Evolutionary conservation across 441 rosid species (phyloP), one percentile per base, ranked within the genome.

Genomic region (Populus tomentosa): DNA sequence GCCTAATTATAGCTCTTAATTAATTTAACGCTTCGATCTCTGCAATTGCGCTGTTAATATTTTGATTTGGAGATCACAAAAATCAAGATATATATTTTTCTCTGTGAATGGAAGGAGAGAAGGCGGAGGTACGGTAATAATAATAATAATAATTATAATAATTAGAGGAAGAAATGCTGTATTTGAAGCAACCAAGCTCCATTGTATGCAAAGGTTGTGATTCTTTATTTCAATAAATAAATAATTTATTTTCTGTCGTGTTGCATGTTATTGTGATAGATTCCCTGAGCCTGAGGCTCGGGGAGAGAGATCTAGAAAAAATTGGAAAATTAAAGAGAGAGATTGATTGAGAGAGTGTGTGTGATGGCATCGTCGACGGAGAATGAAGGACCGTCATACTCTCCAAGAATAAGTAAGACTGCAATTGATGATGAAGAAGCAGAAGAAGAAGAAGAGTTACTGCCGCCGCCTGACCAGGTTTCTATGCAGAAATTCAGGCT

Each of bases 211-310:
- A 80, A 75, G 82, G 84, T 26, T 81, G 73, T 66, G 79, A 74
- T 79, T 82, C 20, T 80, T 67, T 65, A 9, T 21, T 61, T 18
- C 10, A 20, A 53, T 20, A 14, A 75, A 24, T 36, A 16, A 40
- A 66, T 20, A 3, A 6, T 13, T 73, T 38, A 21, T 14, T 61
- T 28, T 14, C 14, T 33, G 28, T 24, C 35, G 70, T 1, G 61
- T 64, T 91, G 97, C 87, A 94, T 94, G 95, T 79, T 71, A 78
- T 82, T 82, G 83, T 80, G 84, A 78, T 77, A 69, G 63, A 75
- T 88, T 84, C 92, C 89, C 91, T 84, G 90, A 88, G 95, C 95
- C 86, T 21, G 87, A 63, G 86, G 90, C 90, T 92, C 94, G 89
- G 93, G 93, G 80, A 86, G 91, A 85, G 46, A 73, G 40, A 13